Base-by-base conservation (phyloP, 768 basidiomycete species). In the Dioszegia crocea region DNA sequence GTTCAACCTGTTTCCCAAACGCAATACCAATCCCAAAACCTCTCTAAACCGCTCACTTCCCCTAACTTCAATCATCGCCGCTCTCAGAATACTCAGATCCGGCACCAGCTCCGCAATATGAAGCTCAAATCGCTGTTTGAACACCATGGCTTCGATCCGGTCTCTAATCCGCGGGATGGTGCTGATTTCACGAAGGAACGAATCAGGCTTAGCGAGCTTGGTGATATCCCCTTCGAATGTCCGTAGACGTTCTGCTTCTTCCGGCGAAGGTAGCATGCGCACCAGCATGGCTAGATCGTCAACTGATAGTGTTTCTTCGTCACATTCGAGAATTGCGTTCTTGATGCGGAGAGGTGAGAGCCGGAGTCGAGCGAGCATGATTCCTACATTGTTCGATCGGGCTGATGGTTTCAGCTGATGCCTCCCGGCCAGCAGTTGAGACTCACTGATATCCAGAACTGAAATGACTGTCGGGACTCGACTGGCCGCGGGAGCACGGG, bases 101-200 rank as follows among this genome's bases (percentile, higher is more conserved):
- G 89, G 89, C 21, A 86, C 83, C 36, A 88, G 81, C 78, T 97
- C 91, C 59, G 85, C 88, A 31, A 91, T 81, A 40, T 90, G 89
- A 43, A 91, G 71, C 48, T 92, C 88, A 14, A 94, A 81, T 63
- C 84, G 85, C n/a, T 84, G 82, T 11, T 89, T 84, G 74, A 88
- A 93, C 12, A 91, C 70, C 87, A 94, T 91, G 68, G 86, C 88
- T 4, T 87, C 84, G 24, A 92, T 71, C 4, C 92, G 83, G 61
- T 86, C 82, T 2, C 83, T 70, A 10, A 94, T 82, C 23, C 89
- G 81, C 1, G 91, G 89, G 33, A 94, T 86, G 0, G 78, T 78
- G 80, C 86, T 86, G 54, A 93, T 87, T 88, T 89, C 83, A 59
- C 78, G 78, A 66, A 91, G 87, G 76, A 88, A 93, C 67, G 86